These are phyloP conservation scores for Chlamydomonas eustigma DNA, from an alignment of 139 green algal species.

Conservation along the genomic window DNA sequence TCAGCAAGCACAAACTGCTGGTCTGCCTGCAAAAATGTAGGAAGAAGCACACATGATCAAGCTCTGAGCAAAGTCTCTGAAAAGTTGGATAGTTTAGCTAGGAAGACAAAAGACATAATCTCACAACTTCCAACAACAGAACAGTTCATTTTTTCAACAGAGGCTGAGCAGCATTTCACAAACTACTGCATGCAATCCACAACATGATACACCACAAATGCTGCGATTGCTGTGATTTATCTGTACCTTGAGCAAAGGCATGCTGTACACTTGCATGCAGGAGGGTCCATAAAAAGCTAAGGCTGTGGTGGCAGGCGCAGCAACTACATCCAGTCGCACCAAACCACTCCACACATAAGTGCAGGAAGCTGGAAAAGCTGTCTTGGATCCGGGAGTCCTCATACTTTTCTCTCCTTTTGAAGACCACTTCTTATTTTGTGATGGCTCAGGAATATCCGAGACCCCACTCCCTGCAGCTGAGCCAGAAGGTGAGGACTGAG, in stretches of 20 bases:
- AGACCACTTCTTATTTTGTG: neutral
- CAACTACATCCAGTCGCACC: conserved; percentile 66
- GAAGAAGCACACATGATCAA: no score
- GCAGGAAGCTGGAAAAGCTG: neutral
- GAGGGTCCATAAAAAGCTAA: conserved; percentile 64
- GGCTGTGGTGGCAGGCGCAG: conserved; percentile 31
- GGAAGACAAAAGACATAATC: no score
- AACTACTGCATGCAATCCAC: no score
- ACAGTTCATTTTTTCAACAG: no score
- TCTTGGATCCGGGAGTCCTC: neutral
- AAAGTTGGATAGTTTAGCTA: no score
- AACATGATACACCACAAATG: neutral
- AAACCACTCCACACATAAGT: conserved; percentile 62
- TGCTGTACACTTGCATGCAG: conserved; percentile 17
- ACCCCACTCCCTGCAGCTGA: neutral
- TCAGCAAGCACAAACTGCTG: no score
- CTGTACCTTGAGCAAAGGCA: conserved; percentile 13
- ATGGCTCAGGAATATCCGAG: neutral
- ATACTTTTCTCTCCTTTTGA: neutral
- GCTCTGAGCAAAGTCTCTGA: no score
- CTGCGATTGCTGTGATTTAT: no score
- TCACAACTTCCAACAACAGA: no score
- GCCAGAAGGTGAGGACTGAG: neutral
- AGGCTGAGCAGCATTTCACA: no score
- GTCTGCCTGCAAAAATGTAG: no score